A percentile compares a stretch with the other conserved stretches of the same genome.
Conservation (phyloP, 2,329 filamentous ascomycete genomes). For the Phialemonium atrogriseum region DNA sequence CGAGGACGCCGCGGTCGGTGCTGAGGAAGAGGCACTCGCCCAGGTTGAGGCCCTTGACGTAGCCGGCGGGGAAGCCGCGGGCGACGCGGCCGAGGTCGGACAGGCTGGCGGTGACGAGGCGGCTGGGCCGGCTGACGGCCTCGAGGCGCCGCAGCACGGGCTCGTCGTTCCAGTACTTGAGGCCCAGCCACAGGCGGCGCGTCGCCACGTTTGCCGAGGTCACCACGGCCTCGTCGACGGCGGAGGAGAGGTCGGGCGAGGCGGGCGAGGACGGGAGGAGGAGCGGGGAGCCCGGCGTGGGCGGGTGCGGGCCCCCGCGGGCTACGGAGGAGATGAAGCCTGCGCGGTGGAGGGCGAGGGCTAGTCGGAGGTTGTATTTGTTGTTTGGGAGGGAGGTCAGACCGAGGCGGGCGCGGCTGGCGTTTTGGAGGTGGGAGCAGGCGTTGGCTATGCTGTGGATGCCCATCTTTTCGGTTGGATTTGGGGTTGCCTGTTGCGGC, state of each 20-base stretch:
- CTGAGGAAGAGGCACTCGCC: conserved; percentile 78
- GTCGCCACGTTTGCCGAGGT: conserved; percentile 64
- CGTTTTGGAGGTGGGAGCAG: conserved; percentile 89
- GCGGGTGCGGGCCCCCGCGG: conserved; percentile 53
- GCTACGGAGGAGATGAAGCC: conserved; percentile 78
- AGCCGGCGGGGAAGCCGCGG: conserved; percentile 60
- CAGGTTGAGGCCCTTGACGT: conserved; percentile 64
- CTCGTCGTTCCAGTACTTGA: conserved; percentile 82
- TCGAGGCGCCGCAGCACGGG: conserved; percentile 64
- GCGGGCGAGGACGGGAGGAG: too few species aligned
- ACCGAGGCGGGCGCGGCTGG: conserved; percentile 71
- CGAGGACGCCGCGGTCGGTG: conserved; percentile 70
- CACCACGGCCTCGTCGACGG: conserved; percentile 44
- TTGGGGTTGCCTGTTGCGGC: not conserved
- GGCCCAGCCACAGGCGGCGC: conserved; percentile 74
- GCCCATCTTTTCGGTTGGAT: conserved; percentile 20
- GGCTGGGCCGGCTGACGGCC: conserved; percentile 65
- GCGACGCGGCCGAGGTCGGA: conserved; percentile 55
- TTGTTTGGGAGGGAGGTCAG: conserved; percentile 75
- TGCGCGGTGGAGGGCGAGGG: conserved; percentile 69
- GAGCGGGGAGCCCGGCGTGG: conserved; percentile 36
- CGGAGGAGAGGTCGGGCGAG: conserved; percentile 6
- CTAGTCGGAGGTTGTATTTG: conserved; percentile 70
- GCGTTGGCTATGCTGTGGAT: conserved; percentile 69
- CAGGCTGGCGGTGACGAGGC: conserved; percentile 59